Evolutionary conservation across 176 grass and related monocot genomes (phyloP).

Genomic region (Zea luxurians): DNA sequence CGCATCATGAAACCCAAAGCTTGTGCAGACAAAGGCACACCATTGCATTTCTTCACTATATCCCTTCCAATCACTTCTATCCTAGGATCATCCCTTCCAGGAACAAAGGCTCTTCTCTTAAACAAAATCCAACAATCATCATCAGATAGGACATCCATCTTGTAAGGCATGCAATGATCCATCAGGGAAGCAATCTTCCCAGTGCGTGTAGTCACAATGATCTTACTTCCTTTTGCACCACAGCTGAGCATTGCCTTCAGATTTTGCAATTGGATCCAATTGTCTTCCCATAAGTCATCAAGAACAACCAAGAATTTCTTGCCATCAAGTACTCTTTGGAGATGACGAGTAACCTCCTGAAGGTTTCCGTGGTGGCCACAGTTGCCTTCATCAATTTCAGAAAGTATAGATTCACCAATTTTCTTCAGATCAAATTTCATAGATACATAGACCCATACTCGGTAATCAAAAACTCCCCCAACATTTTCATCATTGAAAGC

Average conservation of each 20-base stretch:
- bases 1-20: constrained; percentile 6
- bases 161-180: not conserved
- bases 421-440: constrained; percentile 16
- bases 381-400: not conserved
- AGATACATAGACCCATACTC: constrained; percentile 6
- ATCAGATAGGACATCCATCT: not conserved
- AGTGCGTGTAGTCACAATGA: not conserved
- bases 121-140: constrained; percentile 6
- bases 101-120: not conserved
- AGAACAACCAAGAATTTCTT: constrained; percentile 12
- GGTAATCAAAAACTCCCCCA: not conserved
- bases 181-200: not conserved
- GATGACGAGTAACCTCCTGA: constrained; percentile 7
- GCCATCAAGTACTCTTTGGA: not conserved
- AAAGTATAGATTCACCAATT: constrained; percentile 2
- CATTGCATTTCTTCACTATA: constrained; percentile 4
- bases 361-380: not conserved
- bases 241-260: not conserved
- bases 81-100: constrained; percentile 9
- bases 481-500: constrained; percentile 1
- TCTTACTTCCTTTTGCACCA: not conserved
- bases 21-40: constrained; percentile 9
- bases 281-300: not conserved
- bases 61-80: constrained; percentile 1
- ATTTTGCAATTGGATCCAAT: not conserved